Percentiles rank a stretch among this genome's conserved stretches.
These are phyloP conservation scores for Erucastrum elatum DNA, from an alignment of 345 rosid species.

Conservation along the genomic window DNA sequence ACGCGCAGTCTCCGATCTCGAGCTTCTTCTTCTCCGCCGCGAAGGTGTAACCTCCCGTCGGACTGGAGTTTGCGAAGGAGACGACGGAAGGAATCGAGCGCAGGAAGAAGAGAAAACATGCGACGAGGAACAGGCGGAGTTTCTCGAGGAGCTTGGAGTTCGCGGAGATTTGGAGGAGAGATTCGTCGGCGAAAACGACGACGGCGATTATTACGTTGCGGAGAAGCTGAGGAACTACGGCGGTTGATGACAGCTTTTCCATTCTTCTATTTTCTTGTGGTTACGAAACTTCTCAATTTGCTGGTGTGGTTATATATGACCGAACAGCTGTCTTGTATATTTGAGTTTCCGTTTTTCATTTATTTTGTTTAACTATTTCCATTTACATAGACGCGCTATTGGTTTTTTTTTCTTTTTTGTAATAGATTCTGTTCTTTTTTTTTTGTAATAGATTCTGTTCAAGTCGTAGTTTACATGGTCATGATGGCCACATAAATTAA, in stretches of 20 bases:
- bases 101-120: slow-evolving; percentile 61
- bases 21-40: not conserved
- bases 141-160: slow-evolving; percentile 52
- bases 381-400: slow-evolving; percentile 18
- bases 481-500: too few relatives aligned
- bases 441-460: not conserved
- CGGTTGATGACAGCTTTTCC: slow-evolving; percentile 49
- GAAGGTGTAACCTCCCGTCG: not conserved
- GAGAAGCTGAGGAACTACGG: slow-evolving; percentile 59
- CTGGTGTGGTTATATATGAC: not conserved
- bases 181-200: slow-evolving; percentile 61
- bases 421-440: too few relatives aligned
- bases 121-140: slow-evolving; percentile 48
- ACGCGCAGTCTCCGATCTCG: slow-evolving; percentile 17
- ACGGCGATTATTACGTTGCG: slow-evolving; percentile 53
- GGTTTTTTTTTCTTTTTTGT: too few relatives aligned
- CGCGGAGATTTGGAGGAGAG: slow-evolving; percentile 49
- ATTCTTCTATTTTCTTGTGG: slow-evolving; percentile 27
- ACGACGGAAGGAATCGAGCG: slow-evolving; percentile 52
- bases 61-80: slow-evolving; percentile 32
- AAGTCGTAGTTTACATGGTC: not conserved
- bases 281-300: not conserved
- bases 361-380: not conserved
- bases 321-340: not conserved
- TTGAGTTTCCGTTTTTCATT: not conserved